Conservation (phyloP, 257 asterid species). For the Rhazya stricta region DNA sequence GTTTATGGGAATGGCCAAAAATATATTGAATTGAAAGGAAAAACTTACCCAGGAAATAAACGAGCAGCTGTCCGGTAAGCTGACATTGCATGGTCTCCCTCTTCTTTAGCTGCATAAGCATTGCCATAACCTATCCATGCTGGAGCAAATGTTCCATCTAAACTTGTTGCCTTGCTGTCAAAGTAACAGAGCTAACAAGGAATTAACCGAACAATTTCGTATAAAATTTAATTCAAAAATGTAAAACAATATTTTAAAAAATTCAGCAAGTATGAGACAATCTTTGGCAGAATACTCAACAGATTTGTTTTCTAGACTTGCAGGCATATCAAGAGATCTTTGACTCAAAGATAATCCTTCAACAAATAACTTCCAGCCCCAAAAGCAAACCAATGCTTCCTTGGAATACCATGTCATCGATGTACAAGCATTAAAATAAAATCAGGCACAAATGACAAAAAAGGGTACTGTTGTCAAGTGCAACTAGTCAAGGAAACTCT, state of each 20-base stretch:
- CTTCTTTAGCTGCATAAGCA: slow-evolving; percentile 94
- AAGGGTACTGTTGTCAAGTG: not conserved
- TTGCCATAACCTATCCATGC: slow-evolving; percentile 97
- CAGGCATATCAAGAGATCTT: not conserved
- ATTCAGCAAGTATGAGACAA: not conserved
- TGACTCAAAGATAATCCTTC: not conserved
- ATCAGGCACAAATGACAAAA: too few species aligned
- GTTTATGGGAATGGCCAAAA: not conserved
- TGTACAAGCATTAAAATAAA: not conserved
- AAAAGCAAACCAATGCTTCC: not conserved
- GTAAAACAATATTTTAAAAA: not conserved
- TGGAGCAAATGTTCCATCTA: slow-evolving; percentile 94
- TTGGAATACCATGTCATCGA: not conserved
- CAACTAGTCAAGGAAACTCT: not conserved
- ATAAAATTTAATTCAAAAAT: not conserved
- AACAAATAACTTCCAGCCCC: slow-evolving; percentile 1
- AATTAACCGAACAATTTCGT: slow-evolving; percentile 7
- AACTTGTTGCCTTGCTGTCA: slow-evolving; percentile 91
- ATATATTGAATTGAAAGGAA: not conserved
- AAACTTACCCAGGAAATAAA: slow-evolving; percentile 86
- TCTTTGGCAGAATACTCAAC: not conserved
- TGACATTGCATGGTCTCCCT: slow-evolving; percentile 98
- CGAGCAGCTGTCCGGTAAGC: slow-evolving; percentile 99
- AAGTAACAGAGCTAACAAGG: slow-evolving; percentile 13
- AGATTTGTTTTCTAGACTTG: not conserved